These are phyloP conservation scores for Leccinum subgranulosum DNA, from an alignment of 768 basidiomycete genomes.

Conservation along the genomic window DNA sequence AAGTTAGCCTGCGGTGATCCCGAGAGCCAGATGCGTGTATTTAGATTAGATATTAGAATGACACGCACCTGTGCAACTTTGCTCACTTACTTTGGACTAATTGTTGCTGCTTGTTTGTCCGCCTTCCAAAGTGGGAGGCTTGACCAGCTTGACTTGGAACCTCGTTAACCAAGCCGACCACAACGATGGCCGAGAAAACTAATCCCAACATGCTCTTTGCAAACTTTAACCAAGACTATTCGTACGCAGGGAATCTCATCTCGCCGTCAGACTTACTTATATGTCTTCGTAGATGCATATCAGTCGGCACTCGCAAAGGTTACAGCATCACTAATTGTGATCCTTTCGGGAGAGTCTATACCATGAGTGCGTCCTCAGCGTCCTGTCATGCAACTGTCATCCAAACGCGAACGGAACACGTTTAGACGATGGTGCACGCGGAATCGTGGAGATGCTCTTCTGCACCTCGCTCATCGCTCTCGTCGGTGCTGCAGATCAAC, in stretches of 20 bases:
- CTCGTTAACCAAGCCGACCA: neutral
- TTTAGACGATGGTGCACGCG: constrained; percentile 87
- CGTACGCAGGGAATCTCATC: constrained; percentile 44
- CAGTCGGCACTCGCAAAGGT: constrained; percentile 91
- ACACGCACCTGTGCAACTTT: neutral
- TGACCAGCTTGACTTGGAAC: neutral
- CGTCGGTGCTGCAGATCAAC: constrained; percentile 93
- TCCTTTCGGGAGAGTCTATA: constrained; percentile 94
- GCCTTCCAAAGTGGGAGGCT: constrained; percentile 9
- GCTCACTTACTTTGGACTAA: neutral
- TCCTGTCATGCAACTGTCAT: neutral
- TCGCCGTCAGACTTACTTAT: neutral
- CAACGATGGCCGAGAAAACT: constrained; percentile 36
- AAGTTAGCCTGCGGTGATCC: neutral
- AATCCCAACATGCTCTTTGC: constrained; percentile 71
- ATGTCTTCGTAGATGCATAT: constrained; percentile 62
- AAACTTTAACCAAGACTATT: constrained; percentile 98
- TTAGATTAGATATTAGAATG: constrained; percentile 9
- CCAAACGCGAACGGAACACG: neutral
- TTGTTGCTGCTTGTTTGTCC: constrained; percentile 14
- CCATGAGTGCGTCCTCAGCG: constrained; percentile 71
- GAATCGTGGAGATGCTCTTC: constrained; percentile 99
- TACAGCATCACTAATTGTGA: constrained; percentile 98
- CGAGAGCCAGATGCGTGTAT: constrained; percentile 7
- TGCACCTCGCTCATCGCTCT: constrained; percentile 97